Evolutionary conservation across 228 moss, liverwort and hornwort genomes (phyloP).

Genomic region (Sphagnum magellanicum): DNA sequence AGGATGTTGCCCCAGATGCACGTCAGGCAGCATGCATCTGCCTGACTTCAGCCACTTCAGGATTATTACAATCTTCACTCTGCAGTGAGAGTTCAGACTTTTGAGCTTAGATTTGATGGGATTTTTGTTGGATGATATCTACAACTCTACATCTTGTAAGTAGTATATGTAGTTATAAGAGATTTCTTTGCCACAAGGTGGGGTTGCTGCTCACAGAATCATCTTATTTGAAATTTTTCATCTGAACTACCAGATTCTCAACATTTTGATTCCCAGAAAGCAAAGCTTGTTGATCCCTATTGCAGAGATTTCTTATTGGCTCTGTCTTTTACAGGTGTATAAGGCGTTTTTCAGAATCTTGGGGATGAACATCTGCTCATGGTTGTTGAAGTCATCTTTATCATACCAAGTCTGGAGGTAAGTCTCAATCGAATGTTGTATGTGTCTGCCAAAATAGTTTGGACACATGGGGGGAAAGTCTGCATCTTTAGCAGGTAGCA

Average conservation of each 20-base stretch:
- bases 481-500: conserved; percentile 17
- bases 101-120: not conserved
- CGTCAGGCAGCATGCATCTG: conserved; percentile 81
- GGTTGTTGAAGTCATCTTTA: conserved; percentile 72
- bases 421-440: conserved; percentile 45
- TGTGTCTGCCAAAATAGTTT: conserved; percentile 58
- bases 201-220: too few relatives aligned
- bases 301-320: too few relatives aligned
- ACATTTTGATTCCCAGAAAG: conserved; percentile 51
- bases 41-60: not conserved
- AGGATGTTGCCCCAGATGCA: conserved; percentile 63
- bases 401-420: conserved; percentile 77
- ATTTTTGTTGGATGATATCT: too few relatives aligned
- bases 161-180: not conserved
- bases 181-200: too few relatives aligned
- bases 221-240: too few relatives aligned
- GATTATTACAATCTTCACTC: not conserved
- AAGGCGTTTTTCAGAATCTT: conserved; percentile 59
- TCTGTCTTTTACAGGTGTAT: conserved; percentile 13
- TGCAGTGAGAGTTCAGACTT: too few relatives aligned
- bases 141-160: not conserved
- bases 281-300: conserved; percentile 22
- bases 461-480: conserved; percentile 49
- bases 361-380: conserved; percentile 63
- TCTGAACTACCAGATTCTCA: too few relatives aligned